Conservation (phyloP, 768 basidiomycete species). For the Suillus subaureus region DNA sequence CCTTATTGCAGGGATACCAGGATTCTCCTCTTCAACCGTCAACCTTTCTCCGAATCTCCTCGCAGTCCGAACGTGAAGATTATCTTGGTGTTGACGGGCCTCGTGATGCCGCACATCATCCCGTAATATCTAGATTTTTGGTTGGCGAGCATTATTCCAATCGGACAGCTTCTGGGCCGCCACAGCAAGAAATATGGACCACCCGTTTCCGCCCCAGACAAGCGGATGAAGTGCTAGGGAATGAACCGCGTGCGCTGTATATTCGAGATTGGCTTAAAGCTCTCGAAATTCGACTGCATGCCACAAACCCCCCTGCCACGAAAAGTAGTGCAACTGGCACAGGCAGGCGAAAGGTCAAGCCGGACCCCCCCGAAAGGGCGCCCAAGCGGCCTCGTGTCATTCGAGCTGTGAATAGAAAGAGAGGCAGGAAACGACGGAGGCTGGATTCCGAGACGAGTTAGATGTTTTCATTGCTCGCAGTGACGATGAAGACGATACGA, state of each 20-base stretch:
- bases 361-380: constrained; percentile 33
- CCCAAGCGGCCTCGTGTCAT: constrained; percentile 62
- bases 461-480: constrained; percentile 60
- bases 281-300: constrained; percentile 56
- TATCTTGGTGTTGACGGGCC: constrained; percentile 1
- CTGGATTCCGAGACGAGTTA: constrained; percentile 55
- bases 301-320: constrained; percentile 11
- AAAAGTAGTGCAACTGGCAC: constrained; percentile 10
- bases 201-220: constrained; percentile 75
- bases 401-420: constrained; percentile 50
- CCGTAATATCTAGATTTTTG: constrained; percentile 50
- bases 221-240: constrained; percentile 79
- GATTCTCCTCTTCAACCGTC: background rate
- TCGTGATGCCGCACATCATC: constrained; percentile 41
- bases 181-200: constrained; percentile 58
- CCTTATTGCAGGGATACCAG: background rate
- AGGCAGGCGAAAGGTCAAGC: constrained; percentile 24
- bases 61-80: background rate
- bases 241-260: constrained; percentile 68
- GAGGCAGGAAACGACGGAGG: constrained; percentile 55
- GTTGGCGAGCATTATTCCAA: constrained; percentile 12
- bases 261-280: constrained; percentile 79
- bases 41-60: background rate
- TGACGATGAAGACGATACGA: constrained; percentile 33
- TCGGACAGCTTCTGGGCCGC: constrained; percentile 13